Evolutionary conservation across 495 filamentous ascomycete genomes (phyloP).

Genomic region (Hyaloscypha variabilis): DNA sequence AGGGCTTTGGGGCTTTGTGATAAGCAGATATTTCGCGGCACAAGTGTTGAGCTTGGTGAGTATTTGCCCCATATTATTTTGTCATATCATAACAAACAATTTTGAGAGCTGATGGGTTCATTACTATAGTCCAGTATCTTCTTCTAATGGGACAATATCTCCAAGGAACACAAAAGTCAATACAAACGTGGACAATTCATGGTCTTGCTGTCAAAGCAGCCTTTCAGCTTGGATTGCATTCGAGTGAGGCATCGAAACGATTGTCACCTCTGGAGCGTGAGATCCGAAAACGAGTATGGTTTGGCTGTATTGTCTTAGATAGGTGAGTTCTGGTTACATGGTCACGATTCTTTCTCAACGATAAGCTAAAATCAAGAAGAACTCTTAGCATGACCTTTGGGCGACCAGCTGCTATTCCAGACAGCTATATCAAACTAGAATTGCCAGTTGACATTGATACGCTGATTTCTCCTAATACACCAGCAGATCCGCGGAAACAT

Average conservation of each 20-base stretch:
- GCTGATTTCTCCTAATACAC: neutral
- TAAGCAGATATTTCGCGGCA: slow-evolving; percentile 34
- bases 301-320: slow-evolving; percentile 42
- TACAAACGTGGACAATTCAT: slow-evolving; percentile 42
- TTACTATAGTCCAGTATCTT: slow-evolving; percentile 41
- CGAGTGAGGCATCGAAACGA: slow-evolving; percentile 27
- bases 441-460: slow-evolving; percentile 25
- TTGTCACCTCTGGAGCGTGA: slow-evolving; percentile 39
- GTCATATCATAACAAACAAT: too few species aligned
- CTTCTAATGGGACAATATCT: slow-evolving; percentile 41
- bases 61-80: too few species aligned
- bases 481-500: slow-evolving; percentile 12
- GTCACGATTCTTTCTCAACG: too few species aligned
- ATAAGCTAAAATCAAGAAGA: too few species aligned
- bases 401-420: slow-evolving; percentile 39
- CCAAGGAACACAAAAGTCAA: slow-evolving; percentile 43
- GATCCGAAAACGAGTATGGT: slow-evolving; percentile 43
- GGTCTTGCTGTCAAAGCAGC: slow-evolving; percentile 41
- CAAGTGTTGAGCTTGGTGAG: slow-evolving; percentile 41
- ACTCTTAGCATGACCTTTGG: slow-evolving; percentile 48
- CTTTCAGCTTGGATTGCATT: slow-evolving; percentile 42
- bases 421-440: slow-evolving; percentile 38
- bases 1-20: slow-evolving; percentile 32
- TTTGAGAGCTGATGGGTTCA: too few species aligned
- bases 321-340: slow-evolving; percentile 14